Percentiles rank a stretch among this genome's conserved stretches.
These are phyloP conservation scores for Plasmodium ovale DNA, from an alignment of 169 alveolate genomes.

Conservation along the genomic window DNA sequence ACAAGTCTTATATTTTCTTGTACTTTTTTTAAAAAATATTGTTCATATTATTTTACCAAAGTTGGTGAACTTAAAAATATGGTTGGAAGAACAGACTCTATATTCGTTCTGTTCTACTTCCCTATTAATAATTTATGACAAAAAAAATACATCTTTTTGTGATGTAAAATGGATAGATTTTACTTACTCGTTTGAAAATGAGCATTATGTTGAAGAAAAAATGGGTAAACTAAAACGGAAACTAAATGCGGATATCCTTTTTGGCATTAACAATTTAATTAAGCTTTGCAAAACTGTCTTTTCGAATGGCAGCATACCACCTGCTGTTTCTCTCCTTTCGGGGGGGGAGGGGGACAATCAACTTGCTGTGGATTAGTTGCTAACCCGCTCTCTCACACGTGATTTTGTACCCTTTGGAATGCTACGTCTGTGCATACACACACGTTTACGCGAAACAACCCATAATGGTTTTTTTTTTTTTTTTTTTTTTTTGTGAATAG, in stretches of 20 bases:
- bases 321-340: background rate
- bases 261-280: slow-evolving; percentile 67
- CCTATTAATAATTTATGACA: slow-evolving; percentile 54
- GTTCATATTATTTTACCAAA: slow-evolving; percentile 37
- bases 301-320: slow-evolving; percentile 7
- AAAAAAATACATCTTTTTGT: slow-evolving; percentile 42
- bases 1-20: slow-evolving; percentile 33
- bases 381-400: too few relatives aligned
- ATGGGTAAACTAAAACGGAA: background rate
- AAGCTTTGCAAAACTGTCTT: slow-evolving; percentile 55
- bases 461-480: background rate
- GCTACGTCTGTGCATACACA: too few relatives aligned
- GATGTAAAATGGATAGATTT: slow-evolving; percentile 73
- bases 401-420: too few relatives aligned
- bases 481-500: background rate
- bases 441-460: background rate
- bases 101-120: slow-evolving; percentile 73
- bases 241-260: slow-evolving; percentile 27
- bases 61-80: slow-evolving; percentile 37
- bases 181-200: slow-evolving; percentile 41
- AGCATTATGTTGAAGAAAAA: background rate
- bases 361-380: too few relatives aligned
- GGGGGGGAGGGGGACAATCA: too few relatives aligned
- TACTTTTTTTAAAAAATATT: slow-evolving; percentile 43
- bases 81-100: slow-evolving; percentile 47